These are phyloP conservation scores for Aquanectria penicillioides DNA, from an alignment of 2,329 filamentous ascomycete species.

Conservation along the genomic window DNA sequence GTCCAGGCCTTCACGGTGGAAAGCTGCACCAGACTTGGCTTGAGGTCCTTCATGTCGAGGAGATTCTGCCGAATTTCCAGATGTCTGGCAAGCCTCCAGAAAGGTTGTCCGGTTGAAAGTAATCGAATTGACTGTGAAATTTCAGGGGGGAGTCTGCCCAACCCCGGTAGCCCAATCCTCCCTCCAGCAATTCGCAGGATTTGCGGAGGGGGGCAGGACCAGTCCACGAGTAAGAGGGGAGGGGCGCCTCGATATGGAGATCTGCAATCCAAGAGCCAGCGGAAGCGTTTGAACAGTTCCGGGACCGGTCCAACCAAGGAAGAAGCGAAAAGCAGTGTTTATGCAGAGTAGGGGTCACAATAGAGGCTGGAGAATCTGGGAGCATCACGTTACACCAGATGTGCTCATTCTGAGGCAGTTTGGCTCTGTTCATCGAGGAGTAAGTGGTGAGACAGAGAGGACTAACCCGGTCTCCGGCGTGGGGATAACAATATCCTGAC, in stretches of 20 bases:
- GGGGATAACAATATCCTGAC: not conserved
- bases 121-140: not conserved
- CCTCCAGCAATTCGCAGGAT: too few species aligned
- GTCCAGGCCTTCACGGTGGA: too few species aligned
- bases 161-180: too few species aligned
- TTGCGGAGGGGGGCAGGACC: too few species aligned
- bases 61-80: not conserved
- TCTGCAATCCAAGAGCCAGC: not conserved
- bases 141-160: not conserved
- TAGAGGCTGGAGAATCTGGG: too few species aligned
- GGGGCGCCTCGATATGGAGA: not conserved
- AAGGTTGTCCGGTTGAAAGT: not conserved
- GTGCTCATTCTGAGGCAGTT: too few species aligned
- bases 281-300: not conserved
- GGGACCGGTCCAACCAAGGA: not conserved
- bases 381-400: too few species aligned
- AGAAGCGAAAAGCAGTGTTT: not conserved
- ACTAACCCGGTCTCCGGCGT: too few species aligned
- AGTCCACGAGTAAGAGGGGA: too few species aligned
- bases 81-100: slow-evolving; percentile 1
- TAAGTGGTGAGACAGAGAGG: too few species aligned
- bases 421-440: too few species aligned
- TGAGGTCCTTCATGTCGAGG: not conserved
- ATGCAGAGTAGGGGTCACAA: not conserved
- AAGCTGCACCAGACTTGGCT: too few species aligned